A percentile compares a stretch with the other conserved stretches of the same genome.
These are phyloP conservation scores for Phytophthora cajani DNA, from an alignment of 352 stramenopile genomes.

Conservation along the genomic window DNA sequence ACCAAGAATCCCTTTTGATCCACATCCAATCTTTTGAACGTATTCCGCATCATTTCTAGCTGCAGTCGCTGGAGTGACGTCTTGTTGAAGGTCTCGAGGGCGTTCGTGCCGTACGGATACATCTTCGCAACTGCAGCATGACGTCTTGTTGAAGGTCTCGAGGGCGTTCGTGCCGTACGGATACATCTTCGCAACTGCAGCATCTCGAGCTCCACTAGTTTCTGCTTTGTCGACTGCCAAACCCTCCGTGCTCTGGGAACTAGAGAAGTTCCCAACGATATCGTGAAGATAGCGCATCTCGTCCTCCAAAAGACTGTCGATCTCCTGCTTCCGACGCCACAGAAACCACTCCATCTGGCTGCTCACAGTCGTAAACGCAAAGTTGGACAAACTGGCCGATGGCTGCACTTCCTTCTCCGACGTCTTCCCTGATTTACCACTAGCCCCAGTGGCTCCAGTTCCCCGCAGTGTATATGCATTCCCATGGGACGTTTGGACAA, in stretches of 20 bases:
- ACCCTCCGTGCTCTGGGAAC: not conserved
- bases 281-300: conserved; percentile 67
- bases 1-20: conserved; percentile 46
- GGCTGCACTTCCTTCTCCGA: not conserved
- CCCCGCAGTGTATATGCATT: conserved; percentile 60
- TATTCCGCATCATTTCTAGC: conserved; percentile 52
- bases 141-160: conserved; percentile 58
- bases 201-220: conserved; percentile 2
- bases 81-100: conserved; percentile 58
- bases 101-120: conserved; percentile 71
- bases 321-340: conserved; percentile 76
- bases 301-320: conserved; percentile 62
- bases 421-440: not conserved
- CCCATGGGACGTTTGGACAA: conserved; percentile 48
- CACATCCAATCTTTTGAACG: conserved; percentile 49
- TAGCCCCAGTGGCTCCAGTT: conserved; percentile 30
- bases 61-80: conserved; percentile 49
- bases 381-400: conserved; percentile 59
- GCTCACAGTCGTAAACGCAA: conserved; percentile 64
- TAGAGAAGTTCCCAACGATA: conserved; percentile 23
- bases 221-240: not conserved
- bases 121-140: conserved; percentile 42
- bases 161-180: conserved; percentile 63
- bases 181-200: conserved; percentile 56
- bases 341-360: conserved; percentile 82